phyloP scores from a whole-genome alignment of 805 yeast genomes.

The Teunomyces atbi region DNA sequence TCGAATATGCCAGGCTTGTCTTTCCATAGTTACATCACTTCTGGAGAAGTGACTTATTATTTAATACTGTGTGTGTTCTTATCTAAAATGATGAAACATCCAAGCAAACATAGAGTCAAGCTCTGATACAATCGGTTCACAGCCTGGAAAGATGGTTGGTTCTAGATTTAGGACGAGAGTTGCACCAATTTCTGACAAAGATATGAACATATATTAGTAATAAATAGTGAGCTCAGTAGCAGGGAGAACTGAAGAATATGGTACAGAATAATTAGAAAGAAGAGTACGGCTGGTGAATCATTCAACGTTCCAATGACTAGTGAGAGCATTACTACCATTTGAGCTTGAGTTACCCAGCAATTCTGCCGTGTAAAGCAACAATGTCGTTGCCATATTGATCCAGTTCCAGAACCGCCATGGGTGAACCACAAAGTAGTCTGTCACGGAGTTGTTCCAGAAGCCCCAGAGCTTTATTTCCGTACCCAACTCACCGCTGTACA shows the following conservation, averaged over 20 bases:
- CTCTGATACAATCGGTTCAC: slow-evolving; percentile 53
- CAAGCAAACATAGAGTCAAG: slow-evolving; percentile 88
- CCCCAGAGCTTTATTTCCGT: slow-evolving; percentile 62
- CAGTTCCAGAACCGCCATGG: slow-evolving; percentile 99
- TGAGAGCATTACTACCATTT: slow-evolving; percentile 32
- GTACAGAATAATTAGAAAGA: not conserved
- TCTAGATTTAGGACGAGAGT: slow-evolving; percentile 61
- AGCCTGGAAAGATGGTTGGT: slow-evolving; percentile 49
- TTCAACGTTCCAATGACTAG: slow-evolving; percentile 45
- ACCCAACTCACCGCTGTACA: slow-evolving; percentile 75
- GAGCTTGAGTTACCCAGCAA: slow-evolving; percentile 44
- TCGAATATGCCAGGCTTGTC: slow-evolving; percentile 62
- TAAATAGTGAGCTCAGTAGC: slow-evolving; percentile 4
- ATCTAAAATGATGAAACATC: slow-evolving; percentile 62
- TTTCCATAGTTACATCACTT: slow-evolving; percentile 10
- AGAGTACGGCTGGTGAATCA: slow-evolving; percentile 13
- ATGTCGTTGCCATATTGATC: slow-evolving; percentile 82
- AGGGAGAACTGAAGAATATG: slow-evolving; percentile 3
- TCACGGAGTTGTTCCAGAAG: slow-evolving; percentile 34
- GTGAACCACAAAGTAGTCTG: slow-evolving; percentile 37
- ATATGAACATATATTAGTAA: slow-evolving; percentile 2
- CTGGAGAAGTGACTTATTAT: slow-evolving; percentile 23
- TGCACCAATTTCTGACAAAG: slow-evolving; percentile 39
- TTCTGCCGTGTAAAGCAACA: slow-evolving; percentile 79
- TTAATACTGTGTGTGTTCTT: slow-evolving; percentile 15